These are phyloP conservation scores for Macadamia tetraphylla DNA, from an alignment of 164 flowering plant species.

Conservation along the genomic window DNA sequence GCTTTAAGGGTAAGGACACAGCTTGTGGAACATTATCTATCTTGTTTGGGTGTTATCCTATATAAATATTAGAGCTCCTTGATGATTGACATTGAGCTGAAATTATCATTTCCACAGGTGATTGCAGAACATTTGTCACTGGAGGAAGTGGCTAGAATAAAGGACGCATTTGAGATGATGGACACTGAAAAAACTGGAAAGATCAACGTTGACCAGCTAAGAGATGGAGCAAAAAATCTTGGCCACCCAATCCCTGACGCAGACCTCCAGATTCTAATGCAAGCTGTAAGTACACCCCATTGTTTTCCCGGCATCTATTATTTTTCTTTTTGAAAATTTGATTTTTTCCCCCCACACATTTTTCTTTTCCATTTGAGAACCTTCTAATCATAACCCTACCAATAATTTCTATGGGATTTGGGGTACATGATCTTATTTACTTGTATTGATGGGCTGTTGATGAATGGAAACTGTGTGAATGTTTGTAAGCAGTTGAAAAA, in stretches of 20 bases:
- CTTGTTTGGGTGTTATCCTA: neutral
- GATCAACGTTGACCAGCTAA: conserved; percentile 62
- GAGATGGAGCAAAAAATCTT: conserved; percentile 57
- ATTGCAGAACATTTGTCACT: conserved; percentile 83
- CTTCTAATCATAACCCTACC: no score
- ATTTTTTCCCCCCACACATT: no score
- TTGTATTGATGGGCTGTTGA: no score
- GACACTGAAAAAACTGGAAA: conserved; percentile 61
- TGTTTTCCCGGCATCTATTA: no score
- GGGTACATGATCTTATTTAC: no score
- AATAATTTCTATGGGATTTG: no score
- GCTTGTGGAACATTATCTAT: neutral
- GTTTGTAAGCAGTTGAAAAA: no score
- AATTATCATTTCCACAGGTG: conserved; percentile 37
- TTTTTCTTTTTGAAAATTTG: no score
- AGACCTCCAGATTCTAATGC: conserved; percentile 78
- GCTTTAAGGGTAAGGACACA: conserved; percentile 67
- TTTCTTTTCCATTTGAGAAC: no score
- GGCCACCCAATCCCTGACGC: conserved; percentile 74
- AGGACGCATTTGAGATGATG: conserved; percentile 80
- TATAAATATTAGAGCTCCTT: conserved; percentile 1
- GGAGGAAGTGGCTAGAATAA: conserved; percentile 89
- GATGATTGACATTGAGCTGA: conserved; percentile 7
- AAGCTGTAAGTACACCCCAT: conserved; percentile 52
- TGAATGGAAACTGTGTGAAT: no score